phyloP scores from a whole-genome alignment of 1,284 basidiomycete genomes.

The Testicularia cyperi region DNA sequence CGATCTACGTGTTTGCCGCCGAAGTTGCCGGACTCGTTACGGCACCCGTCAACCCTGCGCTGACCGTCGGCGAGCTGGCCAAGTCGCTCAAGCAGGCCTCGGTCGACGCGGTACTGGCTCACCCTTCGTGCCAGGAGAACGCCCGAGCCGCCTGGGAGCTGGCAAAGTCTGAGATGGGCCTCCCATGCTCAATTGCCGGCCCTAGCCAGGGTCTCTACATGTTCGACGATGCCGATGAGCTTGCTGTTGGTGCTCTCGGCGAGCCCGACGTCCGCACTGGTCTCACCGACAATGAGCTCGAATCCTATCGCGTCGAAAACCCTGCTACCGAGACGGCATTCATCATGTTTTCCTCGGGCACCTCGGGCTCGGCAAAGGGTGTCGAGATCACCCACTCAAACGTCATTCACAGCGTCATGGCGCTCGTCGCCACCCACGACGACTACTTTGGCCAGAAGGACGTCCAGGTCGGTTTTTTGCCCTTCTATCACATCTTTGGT shows the following conservation, averaged over 20 bases:
- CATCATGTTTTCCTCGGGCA: conserved; percentile 54
- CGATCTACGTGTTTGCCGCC: conserved; percentile 42
- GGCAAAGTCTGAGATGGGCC: conserved; percentile 24
- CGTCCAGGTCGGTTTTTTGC: conserved; percentile 47
- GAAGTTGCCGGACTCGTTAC: conserved; percentile 37
- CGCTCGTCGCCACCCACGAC: conserved; percentile 24
- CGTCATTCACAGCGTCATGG: conserved; percentile 44
- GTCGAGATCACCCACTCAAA: conserved; percentile 55
- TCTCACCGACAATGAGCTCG: conserved; percentile 29
- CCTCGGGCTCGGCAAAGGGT: conserved; percentile 55
- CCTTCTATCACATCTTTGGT: conserved; percentile 57
- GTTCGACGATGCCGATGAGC: conserved; percentile 44
- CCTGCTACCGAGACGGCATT: conserved; percentile 39
- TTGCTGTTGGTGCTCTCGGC: conserved; percentile 13
- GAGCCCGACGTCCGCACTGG: conserved; percentile 40
- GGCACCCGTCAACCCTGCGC: conserved; percentile 50
- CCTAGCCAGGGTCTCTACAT: conserved; percentile 39
- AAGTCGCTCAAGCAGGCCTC: conserved; percentile 48
- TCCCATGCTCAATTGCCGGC: conserved; percentile 3
- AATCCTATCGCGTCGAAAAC: conserved; percentile 29
- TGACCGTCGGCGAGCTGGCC: conserved; percentile 50
- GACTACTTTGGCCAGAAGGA: conserved; percentile 41
- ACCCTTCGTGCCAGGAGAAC: conserved; percentile 35
- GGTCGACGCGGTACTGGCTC: conserved; percentile 37
- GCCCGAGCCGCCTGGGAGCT: conserved; percentile 39